phyloP scores from a whole-genome alignment of 495 filamentous ascomycete species.

The Elaphomyces granulatus region DNA sequence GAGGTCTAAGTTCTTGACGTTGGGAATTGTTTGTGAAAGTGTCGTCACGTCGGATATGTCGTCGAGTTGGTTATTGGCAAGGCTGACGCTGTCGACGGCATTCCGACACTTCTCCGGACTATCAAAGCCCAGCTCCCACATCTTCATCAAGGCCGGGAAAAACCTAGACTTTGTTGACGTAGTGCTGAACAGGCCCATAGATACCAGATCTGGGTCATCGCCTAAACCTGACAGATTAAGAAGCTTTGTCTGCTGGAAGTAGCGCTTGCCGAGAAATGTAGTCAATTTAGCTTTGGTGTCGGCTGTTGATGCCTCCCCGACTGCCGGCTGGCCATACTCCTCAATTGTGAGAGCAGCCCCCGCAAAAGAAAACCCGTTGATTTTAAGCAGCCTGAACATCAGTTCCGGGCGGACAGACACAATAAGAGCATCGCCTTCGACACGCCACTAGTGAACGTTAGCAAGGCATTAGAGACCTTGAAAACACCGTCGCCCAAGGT shows the following conservation, averaged over 20 bases:
- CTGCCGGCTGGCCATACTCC: constrained; percentile 16
- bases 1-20: constrained; percentile 71
- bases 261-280: constrained; percentile 55
- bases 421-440: constrained; percentile 54
- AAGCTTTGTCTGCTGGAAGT: constrained; percentile 52
- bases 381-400: constrained; percentile 40
- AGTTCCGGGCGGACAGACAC: constrained; percentile 51
- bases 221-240: constrained; percentile 66
- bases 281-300: constrained; percentile 33
- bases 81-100: constrained; percentile 58
- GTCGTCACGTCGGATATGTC: constrained; percentile 53
- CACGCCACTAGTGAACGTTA: constrained; percentile 60
- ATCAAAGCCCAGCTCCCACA: constrained; percentile 59
- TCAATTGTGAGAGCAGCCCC: constrained; percentile 43
- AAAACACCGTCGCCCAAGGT: constrained; percentile 35
- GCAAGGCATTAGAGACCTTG: constrained; percentile 46
- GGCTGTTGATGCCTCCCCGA: constrained; percentile 17
- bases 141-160: constrained; percentile 75
- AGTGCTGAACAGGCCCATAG: constrained; percentile 61
- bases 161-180: constrained; percentile 66
- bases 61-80: constrained; percentile 61
- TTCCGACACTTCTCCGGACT: constrained; percentile 49
- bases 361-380: constrained; percentile 53
- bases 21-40: constrained; percentile 62
- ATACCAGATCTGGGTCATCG: constrained; percentile 47